phyloP scores from a whole-genome alignment of 1,284 basidiomycete species.

The Tranzscheliella williamsii region DNA sequence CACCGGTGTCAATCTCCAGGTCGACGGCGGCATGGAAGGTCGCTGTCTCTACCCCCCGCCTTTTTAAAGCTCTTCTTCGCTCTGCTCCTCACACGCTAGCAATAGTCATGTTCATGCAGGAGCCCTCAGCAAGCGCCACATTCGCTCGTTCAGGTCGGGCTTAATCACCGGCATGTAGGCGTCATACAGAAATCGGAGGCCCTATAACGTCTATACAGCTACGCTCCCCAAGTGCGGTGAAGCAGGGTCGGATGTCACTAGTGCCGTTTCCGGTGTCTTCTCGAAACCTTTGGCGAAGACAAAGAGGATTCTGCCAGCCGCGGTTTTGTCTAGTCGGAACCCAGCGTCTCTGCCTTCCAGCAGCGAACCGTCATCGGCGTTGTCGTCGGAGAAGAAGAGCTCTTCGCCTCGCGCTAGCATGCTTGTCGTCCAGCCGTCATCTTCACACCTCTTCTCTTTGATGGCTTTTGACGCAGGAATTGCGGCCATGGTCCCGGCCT shows the following conservation, averaged over 20 bases:
- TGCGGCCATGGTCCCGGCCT: not conserved
- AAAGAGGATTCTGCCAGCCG: slow-evolving; percentile 33
- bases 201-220: no score
- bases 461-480: not conserved
- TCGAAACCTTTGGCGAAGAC: slow-evolving; percentile 38
- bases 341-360: not conserved
- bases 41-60: slow-evolving; percentile 46
- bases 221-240: no score
- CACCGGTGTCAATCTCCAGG: slow-evolving; percentile 72
- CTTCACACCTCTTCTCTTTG: slow-evolving; percentile 3
- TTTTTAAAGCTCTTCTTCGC: not conserved
- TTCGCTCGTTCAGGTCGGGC: no score
- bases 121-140: no score
- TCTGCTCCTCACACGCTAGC: no score
- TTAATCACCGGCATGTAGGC: no score
- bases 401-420: slow-evolving; percentile 26
- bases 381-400: slow-evolving; percentile 8
- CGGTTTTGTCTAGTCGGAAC: slow-evolving; percentile 16
- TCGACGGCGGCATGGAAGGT: slow-evolving; percentile 79
- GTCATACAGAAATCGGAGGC: no score
- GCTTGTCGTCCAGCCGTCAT: slow-evolving; percentile 17
- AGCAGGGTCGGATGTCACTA: no score
- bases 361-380: slow-evolving; percentile 1
- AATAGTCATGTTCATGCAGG: no score
- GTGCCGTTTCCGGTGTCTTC: not conserved